phyloP scores from a whole-genome alignment of 441 rosid species.

The Pelargonium fulgidum region DNA sequence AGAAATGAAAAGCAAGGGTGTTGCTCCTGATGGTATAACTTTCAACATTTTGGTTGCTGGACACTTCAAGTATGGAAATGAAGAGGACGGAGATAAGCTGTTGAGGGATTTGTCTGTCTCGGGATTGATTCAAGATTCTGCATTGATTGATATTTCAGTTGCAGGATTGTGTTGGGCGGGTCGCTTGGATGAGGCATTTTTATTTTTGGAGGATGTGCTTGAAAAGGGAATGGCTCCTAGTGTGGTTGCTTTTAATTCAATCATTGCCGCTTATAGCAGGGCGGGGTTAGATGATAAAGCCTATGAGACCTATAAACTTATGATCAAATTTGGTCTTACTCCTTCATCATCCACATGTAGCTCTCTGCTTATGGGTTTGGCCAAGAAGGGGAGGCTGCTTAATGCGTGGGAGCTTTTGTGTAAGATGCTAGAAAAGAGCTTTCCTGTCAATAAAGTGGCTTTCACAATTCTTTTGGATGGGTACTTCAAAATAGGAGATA shows the following conservation, averaged over 20 bases:
- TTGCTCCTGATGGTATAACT: constrained; percentile 56
- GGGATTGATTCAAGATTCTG: constrained; percentile 30
- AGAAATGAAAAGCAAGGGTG: constrained; percentile 47
- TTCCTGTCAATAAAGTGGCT: constrained; percentile 43
- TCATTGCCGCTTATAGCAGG: constrained; percentile 56
- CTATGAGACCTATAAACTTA: constrained; percentile 37
- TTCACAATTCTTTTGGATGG: constrained; percentile 63
- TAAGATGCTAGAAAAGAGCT: constrained; percentile 42
- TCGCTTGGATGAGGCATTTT: constrained; percentile 44
- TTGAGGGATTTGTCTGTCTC: constrained; percentile 35
- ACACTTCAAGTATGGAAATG: constrained; percentile 48
- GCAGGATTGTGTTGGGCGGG: constrained; percentile 68
- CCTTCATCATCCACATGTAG: constrained; percentile 62
- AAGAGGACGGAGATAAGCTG: constrained; percentile 42
- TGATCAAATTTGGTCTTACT: constrained; percentile 39
- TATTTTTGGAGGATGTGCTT: constrained; percentile 38
- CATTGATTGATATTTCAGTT: constrained; percentile 40
- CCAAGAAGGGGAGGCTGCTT: constrained; percentile 40
- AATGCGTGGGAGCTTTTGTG: constrained; percentile 47
- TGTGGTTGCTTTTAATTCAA: constrained; percentile 52
- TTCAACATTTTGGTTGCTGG: constrained; percentile 58
- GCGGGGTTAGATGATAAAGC: constrained; percentile 45
- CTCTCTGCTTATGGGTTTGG: constrained; percentile 55
- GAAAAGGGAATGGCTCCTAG: constrained; percentile 53
- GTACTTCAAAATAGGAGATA: constrained; percentile 43